These are phyloP conservation scores for Suhomyces vadensis DNA, from an alignment of 805 yeast genomes.

Conservation along the genomic window DNA sequence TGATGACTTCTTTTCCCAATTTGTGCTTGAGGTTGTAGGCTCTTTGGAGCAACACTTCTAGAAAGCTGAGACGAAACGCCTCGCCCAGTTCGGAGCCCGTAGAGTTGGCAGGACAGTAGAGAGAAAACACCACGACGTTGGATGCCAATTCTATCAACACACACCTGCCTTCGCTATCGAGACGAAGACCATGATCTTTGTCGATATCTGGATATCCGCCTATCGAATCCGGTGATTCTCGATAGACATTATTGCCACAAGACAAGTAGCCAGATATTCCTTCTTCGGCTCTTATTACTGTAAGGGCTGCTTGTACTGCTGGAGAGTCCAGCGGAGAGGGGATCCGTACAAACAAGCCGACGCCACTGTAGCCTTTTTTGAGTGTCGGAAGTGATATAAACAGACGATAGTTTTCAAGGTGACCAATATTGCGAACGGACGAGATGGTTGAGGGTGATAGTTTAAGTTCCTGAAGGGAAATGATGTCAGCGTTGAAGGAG, in stretches of 20 bases:
- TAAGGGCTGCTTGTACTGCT: conserved; percentile 35
- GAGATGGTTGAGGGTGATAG: conserved; percentile 34
- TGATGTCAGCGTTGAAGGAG: conserved; percentile 65
- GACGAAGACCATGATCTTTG: conserved; percentile 35
- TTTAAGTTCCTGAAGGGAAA: conserved; percentile 88
- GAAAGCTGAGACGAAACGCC: conserved; percentile 55
- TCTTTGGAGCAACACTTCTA: conserved; percentile 60
- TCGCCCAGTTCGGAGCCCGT: conserved; percentile 67
- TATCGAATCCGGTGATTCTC: conserved; percentile 34
- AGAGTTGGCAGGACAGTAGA: conserved; percentile 94
- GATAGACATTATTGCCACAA: conserved; percentile 7
- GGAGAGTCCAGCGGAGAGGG: conserved; percentile 48
- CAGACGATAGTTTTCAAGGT: conserved; percentile 56
- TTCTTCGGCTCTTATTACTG: conserved; percentile 78
- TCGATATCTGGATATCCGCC: conserved; percentile 69
- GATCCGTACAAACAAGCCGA: conserved; percentile 72
- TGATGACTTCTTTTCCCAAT: conserved; percentile 65
- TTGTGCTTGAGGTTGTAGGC: conserved; percentile 50
- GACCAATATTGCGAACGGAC: conserved; percentile 46
- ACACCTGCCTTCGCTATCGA: conserved; percentile 87
- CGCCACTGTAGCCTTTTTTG: conserved; percentile 90
- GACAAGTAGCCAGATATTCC: conserved; percentile 73
- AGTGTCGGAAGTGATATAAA: conserved; percentile 67
- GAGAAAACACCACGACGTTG: conserved; percentile 59
- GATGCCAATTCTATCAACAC: conserved; percentile 70